Evolutionary conservation across 139 green algal genomes (phyloP).

Genomic region (Closterium sp.): DNA sequence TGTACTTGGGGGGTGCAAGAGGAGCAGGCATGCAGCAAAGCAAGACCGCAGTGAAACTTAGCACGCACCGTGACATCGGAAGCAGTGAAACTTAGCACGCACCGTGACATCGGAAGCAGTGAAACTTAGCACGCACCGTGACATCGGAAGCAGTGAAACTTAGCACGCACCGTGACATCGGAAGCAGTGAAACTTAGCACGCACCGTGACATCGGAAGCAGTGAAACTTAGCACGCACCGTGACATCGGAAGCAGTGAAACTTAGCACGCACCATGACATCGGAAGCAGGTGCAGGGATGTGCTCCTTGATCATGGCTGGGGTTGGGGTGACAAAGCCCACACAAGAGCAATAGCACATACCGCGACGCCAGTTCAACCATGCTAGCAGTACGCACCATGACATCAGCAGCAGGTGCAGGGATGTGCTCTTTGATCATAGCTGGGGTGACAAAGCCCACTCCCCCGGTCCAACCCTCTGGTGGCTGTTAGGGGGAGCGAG

Average conservation of each 20-base stretch:
- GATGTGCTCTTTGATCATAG: conserved; percentile 65
- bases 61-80: not conserved
- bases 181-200: too few species aligned
- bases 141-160: not conserved
- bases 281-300: not conserved
- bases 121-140: not conserved
- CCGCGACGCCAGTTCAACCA: too few species aligned
- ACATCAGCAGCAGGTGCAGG: conserved; percentile 7
- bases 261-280: not conserved
- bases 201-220: too few species aligned
- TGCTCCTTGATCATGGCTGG: conserved; percentile 66
- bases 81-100: too few species aligned
- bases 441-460: conserved; percentile 73
- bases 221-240: too few species aligned
- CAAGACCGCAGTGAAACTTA: not conserved
- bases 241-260: too few species aligned
- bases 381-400: conserved; percentile 7
- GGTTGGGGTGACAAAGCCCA: conserved; percentile 74
- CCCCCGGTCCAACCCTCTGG: conserved; percentile 67
- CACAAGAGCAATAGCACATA: too few species aligned
- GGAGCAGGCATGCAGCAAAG: too few species aligned
- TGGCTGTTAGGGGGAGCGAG: not conserved
- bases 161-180: too few species aligned
- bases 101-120: too few species aligned
- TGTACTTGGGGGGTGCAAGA: too few species aligned